Evolutionary conservation across 768 basidiomycete genomes (phyloP).

Genomic region (Tephrocybe rancida): DNA sequence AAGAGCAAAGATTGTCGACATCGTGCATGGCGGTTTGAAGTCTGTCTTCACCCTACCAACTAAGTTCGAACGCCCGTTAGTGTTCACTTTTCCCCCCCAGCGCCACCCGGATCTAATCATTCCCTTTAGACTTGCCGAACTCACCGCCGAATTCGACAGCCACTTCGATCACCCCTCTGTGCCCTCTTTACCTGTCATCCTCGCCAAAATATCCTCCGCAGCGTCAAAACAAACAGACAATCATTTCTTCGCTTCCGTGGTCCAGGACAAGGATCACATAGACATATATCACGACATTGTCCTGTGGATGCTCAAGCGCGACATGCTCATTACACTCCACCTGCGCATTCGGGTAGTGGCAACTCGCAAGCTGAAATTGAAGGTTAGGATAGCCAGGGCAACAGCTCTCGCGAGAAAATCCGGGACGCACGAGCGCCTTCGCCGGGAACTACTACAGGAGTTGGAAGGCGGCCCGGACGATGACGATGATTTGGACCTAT

Average conservation of each 20-base stretch:
- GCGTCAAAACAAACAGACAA: slow-evolving; percentile 63
- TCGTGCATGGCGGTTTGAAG: slow-evolving; percentile 76
- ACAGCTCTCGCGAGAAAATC: slow-evolving; percentile 32
- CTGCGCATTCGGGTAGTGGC: slow-evolving; percentile 85
- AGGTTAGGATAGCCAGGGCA: slow-evolving; percentile 54
- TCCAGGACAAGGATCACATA: slow-evolving; percentile 66
- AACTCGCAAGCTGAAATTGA: slow-evolving; percentile 70
- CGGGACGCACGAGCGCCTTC: slow-evolving; percentile 9
- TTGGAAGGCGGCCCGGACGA: slow-evolving; percentile 22
- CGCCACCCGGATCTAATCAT: slow-evolving; percentile 6
- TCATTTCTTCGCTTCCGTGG: slow-evolving; percentile 83
- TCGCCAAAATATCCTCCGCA: slow-evolving; percentile 74
- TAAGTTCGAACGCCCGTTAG: slow-evolving; percentile 63
- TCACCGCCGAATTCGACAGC: slow-evolving; percentile 62
- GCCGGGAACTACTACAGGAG: slow-evolving; percentile 22
- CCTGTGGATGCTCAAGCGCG: slow-evolving; percentile 88
- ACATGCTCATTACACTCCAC: slow-evolving; percentile 83
- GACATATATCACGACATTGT: slow-evolving; percentile 80
- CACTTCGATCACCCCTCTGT: slow-evolving; percentile 62
- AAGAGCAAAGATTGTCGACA: slow-evolving; percentile 87
- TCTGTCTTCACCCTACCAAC: slow-evolving; percentile 81
- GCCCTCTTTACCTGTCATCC: slow-evolving; percentile 72
- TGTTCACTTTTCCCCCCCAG: slow-evolving; percentile 13
- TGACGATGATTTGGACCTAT: slow-evolving; percentile 17
- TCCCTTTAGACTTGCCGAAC: slow-evolving; percentile 45